These are phyloP conservation scores for Citeromyces matritensis DNA, from an alignment of 805 yeast species.

Conservation along the genomic window DNA sequence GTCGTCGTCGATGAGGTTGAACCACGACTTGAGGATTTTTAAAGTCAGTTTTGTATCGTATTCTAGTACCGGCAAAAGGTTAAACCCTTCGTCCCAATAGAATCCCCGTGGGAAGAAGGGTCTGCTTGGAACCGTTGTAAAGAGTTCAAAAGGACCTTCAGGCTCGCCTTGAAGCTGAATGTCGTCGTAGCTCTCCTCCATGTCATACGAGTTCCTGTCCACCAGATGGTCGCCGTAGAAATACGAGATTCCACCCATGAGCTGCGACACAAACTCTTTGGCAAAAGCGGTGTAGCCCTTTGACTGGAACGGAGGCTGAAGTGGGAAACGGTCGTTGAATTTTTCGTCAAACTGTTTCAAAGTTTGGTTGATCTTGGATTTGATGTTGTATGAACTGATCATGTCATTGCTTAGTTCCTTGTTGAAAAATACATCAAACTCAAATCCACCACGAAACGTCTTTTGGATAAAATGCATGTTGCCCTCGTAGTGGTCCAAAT, in stretches of 20 bases:
- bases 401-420: conserved; percentile 23
- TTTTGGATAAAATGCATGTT: conserved; percentile 73
- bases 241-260: conserved; percentile 84
- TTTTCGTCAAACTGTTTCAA: conserved; percentile 28
- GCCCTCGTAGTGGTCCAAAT: conserved; percentile 48
- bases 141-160: conserved; percentile 69
- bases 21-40: conserved; percentile 81
- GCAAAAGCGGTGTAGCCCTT: conserved; percentile 41
- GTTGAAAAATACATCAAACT: conserved; percentile 57
- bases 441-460: conserved; percentile 56
- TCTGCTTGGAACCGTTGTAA: conserved; percentile 80
- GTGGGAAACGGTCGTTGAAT: conserved; percentile 33
- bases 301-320: conserved; percentile 37
- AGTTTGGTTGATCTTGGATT: conserved; percentile 15
- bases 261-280: conserved; percentile 63
- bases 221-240: conserved; percentile 75
- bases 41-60: conserved; percentile 75
- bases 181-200: conserved; percentile 54
- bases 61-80: conserved; percentile 64
- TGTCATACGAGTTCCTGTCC: conserved; percentile 53
- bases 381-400: conserved; percentile 21
- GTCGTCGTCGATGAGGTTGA: conserved; percentile 64
- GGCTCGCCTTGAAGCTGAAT: conserved; percentile 29
- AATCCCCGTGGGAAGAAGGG: conserved; percentile 95
- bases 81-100: conserved; percentile 98